phyloP scores from a whole-genome alignment of 73 alveolate species.

The Diophrys appendiculata region DNA sequence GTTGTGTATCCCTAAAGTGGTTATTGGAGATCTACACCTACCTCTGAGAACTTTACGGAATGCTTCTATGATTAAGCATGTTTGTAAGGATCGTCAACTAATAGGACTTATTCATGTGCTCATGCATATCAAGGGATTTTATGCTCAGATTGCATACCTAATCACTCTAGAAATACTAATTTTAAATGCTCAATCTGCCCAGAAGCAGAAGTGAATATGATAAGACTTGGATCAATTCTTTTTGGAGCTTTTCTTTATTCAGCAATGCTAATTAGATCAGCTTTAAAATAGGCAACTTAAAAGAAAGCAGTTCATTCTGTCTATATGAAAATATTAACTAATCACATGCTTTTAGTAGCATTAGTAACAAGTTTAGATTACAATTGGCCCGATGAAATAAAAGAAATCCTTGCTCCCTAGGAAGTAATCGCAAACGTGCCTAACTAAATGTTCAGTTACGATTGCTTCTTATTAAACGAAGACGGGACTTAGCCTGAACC shows the following conservation, averaged over 20 bases:
- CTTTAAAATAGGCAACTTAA: conserved; percentile 26
- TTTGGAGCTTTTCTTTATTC: neutral
- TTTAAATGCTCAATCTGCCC: conserved; percentile 44
- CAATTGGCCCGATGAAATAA: conserved; percentile 45
- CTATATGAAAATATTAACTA: conserved; percentile 55
- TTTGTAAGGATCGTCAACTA: conserved; percentile 21
- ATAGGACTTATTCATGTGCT: conserved; percentile 21
- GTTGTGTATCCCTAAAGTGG: conserved; percentile 38
- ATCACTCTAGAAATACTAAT: conserved; percentile 5
- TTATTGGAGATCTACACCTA: conserved; percentile 42
- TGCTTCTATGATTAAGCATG: conserved; percentile 62
- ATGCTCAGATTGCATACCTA: conserved; percentile 11
- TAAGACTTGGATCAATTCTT: conserved; percentile 7
- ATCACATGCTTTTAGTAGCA: conserved; percentile 36
- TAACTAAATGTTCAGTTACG: conserved; percentile 44
- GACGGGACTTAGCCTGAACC: conserved; percentile 18
- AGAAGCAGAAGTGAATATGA: neutral
- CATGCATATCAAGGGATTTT: conserved; percentile 41
- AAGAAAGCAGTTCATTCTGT: conserved; percentile 47
- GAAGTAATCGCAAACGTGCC: conserved; percentile 16
- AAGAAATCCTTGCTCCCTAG: conserved; percentile 16
- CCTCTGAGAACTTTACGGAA: conserved; percentile 26
- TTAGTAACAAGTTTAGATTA: conserved; percentile 41
- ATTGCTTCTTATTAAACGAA: conserved; percentile 39
- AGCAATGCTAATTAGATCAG: conserved; percentile 29